Percentiles rank a stretch among this genome's conserved stretches.
phyloP scores from a whole-genome alignment of 2,329 filamentous ascomycete species.

The Camptophora hylomeconis region DNA sequence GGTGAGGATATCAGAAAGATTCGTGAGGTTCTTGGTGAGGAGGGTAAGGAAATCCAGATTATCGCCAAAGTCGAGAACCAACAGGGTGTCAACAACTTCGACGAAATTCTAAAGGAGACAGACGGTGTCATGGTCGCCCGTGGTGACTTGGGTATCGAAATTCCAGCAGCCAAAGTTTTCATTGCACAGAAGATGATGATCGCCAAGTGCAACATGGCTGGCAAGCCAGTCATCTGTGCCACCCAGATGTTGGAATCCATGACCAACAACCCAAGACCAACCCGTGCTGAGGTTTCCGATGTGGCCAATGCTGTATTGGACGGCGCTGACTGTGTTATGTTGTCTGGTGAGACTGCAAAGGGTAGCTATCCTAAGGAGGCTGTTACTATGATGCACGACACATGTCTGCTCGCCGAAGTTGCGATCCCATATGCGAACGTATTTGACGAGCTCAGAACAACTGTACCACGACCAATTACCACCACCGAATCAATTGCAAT shows the following conservation, averaged over 20 bases:
- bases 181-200: constrained; percentile 99
- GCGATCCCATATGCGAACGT: constrained; percentile 93
- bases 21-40: constrained; percentile 76
- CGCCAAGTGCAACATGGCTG: constrained; percentile 98
- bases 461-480: constrained; percentile 70
- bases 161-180: constrained; percentile 95
- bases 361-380: constrained; percentile 86
- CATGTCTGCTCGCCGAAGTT: constrained; percentile 91
- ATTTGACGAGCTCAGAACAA: constrained; percentile 84
- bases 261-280: constrained; percentile 99
- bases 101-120: constrained; percentile 87
- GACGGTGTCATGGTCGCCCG: constrained; percentile 99
- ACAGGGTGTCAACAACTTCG: constrained; percentile 99
- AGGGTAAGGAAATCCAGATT: constrained; percentile 95
- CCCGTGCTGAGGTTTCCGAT: constrained; percentile 94
- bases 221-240: constrained; percentile 97
- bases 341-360: constrained; percentile 98
- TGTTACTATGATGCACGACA: constrained; percentile 96
- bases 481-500: constrained; percentile 92
- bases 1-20: constrained; percentile 89
- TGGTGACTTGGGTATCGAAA: constrained; percentile 97
- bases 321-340: constrained; percentile 97
- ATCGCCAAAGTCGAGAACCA: constrained; percentile 99
- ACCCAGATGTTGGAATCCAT: constrained; percentile 99
- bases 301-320: constrained; percentile 97